These are phyloP conservation scores for Lactuca saligna DNA, from an alignment of 129 eudicot species.

Conservation along the genomic window DNA sequence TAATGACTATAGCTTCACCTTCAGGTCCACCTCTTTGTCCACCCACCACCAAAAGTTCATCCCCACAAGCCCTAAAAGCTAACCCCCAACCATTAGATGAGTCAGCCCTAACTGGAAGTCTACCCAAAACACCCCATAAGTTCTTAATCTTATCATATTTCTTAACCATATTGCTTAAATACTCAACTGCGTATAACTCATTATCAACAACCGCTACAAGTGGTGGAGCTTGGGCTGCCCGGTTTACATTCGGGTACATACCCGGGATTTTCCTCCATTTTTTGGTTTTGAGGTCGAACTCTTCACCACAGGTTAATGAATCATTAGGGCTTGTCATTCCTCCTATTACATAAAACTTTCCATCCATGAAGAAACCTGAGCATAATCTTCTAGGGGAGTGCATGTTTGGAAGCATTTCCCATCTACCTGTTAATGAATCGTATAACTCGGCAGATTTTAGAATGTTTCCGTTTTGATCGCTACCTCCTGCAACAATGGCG, in stretches of 20 bases:
- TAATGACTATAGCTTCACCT: conserved; percentile 66
- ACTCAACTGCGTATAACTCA: conserved; percentile 61
- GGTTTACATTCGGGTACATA: conserved; percentile 59
- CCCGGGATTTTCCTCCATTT: conserved; percentile 60
- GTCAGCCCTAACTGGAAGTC: conserved; percentile 66
- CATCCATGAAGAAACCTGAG: conserved; percentile 69
- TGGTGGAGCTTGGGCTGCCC: conserved; percentile 80
- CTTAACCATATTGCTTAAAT: conserved; percentile 50
- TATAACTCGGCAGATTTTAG: conserved; percentile 65
- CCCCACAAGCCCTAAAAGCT: conserved; percentile 65
- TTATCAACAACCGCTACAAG: conserved; percentile 74
- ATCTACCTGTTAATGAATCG: conserved; percentile 47
- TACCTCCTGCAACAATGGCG: conserved; percentile 78
- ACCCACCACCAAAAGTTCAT: conserved; percentile 60
- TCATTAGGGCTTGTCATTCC: conserved; percentile 60
- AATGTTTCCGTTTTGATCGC: conserved; percentile 57
- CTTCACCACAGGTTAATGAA: conserved; percentile 68
- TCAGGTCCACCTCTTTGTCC: conserved; percentile 76
- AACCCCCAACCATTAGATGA: conserved; percentile 75
- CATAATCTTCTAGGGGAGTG: conserved; percentile 55
- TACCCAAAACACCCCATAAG: conserved; percentile 60
- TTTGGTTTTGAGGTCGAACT: conserved; percentile 43
- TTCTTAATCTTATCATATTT: conserved; percentile 57
- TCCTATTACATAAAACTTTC: conserved; percentile 69
- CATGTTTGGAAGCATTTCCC: conserved; percentile 70